Evolutionary conservation across 2,329 filamentous ascomycete species (phyloP).

Genomic region (Fusarium napiforme): DNA sequence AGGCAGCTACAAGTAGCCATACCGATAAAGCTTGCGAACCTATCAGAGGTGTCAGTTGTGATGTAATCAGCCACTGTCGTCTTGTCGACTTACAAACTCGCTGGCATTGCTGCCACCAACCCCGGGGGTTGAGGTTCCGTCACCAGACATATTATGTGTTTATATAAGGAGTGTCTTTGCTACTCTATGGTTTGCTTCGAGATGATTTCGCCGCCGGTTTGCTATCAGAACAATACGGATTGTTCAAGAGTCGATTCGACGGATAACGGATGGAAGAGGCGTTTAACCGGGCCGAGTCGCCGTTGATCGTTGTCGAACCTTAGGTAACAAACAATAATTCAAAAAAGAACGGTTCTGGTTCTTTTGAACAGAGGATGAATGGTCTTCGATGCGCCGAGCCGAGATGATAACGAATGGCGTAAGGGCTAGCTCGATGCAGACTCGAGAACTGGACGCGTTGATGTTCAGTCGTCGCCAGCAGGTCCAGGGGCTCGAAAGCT

Average conservation of each 20-base stretch:
- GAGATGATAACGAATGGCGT: constrained; percentile 7
- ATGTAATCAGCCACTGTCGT: background rate
- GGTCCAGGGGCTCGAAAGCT: constrained; percentile 16
- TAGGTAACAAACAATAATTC: background rate
- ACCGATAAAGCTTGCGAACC: constrained; percentile 99
- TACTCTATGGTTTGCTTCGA: constrained; percentile 5
- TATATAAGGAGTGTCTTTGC: background rate
- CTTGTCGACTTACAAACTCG: constrained; percentile 81
- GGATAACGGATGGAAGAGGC: constrained; percentile 24
- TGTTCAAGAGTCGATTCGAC: constrained; percentile 16
- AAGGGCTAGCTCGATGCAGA: constrained; percentile 17
- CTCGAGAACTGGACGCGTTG: constrained; percentile 23
- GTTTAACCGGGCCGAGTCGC: constrained; percentile 33
- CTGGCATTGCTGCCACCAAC: constrained; percentile 81
- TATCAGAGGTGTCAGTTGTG: constrained; percentile 54
- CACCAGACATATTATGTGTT: constrained; percentile 48
- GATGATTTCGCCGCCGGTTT: constrained; percentile 1
- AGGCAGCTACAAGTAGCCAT: constrained; percentile 46
- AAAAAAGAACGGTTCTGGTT: background rate
- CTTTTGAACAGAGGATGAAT: background rate
- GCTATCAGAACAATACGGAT: constrained; percentile 9
- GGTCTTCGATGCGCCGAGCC: constrained; percentile 20
- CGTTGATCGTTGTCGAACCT: constrained; percentile 14
- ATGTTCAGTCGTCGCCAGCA: constrained; percentile 17
- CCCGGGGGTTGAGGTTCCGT: constrained; percentile 49